A percentile compares a stretch with the other conserved stretches of the same genome.
Conservation (phyloP, 805 yeast genomes). For the Barnettozyma pratensis region DNA sequence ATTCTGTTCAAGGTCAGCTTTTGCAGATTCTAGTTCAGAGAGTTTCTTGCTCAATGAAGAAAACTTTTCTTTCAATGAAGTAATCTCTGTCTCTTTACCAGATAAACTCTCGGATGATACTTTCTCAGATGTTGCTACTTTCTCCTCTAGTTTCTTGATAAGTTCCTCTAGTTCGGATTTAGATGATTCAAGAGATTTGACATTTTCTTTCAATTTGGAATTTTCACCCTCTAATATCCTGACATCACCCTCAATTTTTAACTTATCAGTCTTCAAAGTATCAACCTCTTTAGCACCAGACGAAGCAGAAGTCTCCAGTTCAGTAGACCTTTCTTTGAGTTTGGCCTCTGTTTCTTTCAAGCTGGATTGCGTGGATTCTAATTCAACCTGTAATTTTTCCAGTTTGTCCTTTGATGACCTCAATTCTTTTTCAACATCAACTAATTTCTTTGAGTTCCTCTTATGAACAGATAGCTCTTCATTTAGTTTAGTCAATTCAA, state of each 20-base stretch:
- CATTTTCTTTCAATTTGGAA: not conserved
- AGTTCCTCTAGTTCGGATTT: not conserved
- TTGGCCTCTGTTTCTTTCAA: not conserved
- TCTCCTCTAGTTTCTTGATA: not conserved
- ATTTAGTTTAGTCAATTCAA: not conserved
- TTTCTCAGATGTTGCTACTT: not conserved
- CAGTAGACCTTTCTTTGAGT: not conserved
- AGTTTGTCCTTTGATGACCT: slow-evolving; percentile 3
- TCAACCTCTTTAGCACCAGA: not conserved
- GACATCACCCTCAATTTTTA: not conserved
- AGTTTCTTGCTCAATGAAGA: not conserved
- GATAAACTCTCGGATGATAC: too few relatives aligned
- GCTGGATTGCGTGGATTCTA: not conserved
- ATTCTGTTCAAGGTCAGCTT: not conserved
- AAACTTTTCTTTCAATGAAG: too few relatives aligned
- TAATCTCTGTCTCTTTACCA: too few relatives aligned
- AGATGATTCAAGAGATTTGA: not conserved
- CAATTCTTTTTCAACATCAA: slow-evolving; percentile 2
- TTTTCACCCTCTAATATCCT: not conserved
- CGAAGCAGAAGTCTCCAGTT: not conserved
- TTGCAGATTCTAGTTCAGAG: slow-evolving; percentile 4
- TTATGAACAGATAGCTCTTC: not conserved
- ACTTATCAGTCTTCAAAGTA: not conserved
- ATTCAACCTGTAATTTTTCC: not conserved
- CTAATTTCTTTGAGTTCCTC: not conserved